A percentile compares a stretch with the other conserved stretches of the same genome.
These are phyloP conservation scores for Ballota nigra DNA, from an alignment of 257 asterid genomes.

Conservation along the genomic window DNA sequence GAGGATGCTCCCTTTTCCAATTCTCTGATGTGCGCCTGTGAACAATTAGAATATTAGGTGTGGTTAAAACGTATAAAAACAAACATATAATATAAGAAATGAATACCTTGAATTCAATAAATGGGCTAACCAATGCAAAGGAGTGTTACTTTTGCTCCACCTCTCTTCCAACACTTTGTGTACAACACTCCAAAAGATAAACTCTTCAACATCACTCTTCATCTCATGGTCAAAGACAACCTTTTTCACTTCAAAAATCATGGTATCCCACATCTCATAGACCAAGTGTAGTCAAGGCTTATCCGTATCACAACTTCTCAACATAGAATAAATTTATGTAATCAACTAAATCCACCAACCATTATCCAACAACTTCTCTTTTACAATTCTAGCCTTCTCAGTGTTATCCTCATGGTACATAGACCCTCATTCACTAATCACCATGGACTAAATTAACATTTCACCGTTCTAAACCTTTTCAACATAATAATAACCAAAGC, in stretches of 20 bases:
- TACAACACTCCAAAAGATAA: background rate
- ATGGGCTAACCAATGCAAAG: background rate
- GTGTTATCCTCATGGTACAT: background rate
- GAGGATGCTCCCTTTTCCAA: background rate
- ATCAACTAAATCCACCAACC: background rate
- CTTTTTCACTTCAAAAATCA: background rate
- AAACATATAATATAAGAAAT: too few species aligned
- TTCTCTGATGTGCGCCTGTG: background rate
- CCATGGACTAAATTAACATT: background rate
- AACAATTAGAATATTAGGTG: background rate
- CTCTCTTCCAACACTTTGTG: background rate
- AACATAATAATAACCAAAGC: background rate
- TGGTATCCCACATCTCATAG: background rate
- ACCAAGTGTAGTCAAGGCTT: background rate
- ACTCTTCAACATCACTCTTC: background rate
- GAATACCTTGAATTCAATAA: background rate
- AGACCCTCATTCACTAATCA: background rate
- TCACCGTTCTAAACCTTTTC: background rate
- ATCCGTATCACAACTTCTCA: background rate
- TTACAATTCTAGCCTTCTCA: background rate
- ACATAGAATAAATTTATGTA: background rate
- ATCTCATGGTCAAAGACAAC: background rate
- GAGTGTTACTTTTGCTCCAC: background rate
- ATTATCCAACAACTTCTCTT: background rate
- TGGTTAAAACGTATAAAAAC: too few species aligned